Percentiles rank a stretch among this genome's conserved stretches.
phyloP scores from a whole-genome alignment of 768 basidiomycete species.

The Collybia mongolica region DNA sequence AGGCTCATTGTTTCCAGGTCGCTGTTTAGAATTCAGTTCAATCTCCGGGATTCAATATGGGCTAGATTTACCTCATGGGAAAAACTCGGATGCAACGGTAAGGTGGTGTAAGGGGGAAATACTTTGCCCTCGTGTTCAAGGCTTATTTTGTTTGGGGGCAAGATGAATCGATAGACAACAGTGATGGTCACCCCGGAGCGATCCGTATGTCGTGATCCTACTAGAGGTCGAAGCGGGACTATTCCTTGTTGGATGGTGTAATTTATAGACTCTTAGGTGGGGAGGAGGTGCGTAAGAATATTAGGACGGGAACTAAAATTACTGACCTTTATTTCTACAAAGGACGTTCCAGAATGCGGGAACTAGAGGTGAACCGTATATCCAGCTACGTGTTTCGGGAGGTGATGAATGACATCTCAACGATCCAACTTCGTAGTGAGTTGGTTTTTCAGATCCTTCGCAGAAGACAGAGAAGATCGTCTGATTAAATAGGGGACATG shows the following conservation, averaged over 20 bases:
- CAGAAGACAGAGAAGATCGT: slow-evolving; percentile 45
- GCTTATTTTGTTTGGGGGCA: no score
- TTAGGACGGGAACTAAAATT: no score
- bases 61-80: no score
- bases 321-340: slow-evolving; percentile 41
- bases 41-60: no score
- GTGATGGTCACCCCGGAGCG: not conserved
- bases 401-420: slow-evolving; percentile 25
- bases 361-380: slow-evolving; percentile 47
- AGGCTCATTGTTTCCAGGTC: no score
- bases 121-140: no score
- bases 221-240: slow-evolving; percentile 7
- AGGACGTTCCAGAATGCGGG: slow-evolving; percentile 51
- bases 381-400: slow-evolving; percentile 21
- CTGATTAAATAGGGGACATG: slow-evolving; percentile 37
- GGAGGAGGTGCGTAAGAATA: no score
- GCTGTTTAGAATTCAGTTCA: no score
- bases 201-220: not conserved
- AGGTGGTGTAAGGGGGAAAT: no score
- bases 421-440: slow-evolving; percentile 42
- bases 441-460: slow-evolving; percentile 30
- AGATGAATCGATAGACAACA: no score
- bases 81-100: no score
- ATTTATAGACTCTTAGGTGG: slow-evolving; percentile 41
- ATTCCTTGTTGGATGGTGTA: slow-evolving; percentile 55